Evolutionary conservation across 225 moss, liverwort and hornwort species (phyloP), one percentile per base, ranked within the genome.

Genomic region (Sphagnum contortum): DNA sequence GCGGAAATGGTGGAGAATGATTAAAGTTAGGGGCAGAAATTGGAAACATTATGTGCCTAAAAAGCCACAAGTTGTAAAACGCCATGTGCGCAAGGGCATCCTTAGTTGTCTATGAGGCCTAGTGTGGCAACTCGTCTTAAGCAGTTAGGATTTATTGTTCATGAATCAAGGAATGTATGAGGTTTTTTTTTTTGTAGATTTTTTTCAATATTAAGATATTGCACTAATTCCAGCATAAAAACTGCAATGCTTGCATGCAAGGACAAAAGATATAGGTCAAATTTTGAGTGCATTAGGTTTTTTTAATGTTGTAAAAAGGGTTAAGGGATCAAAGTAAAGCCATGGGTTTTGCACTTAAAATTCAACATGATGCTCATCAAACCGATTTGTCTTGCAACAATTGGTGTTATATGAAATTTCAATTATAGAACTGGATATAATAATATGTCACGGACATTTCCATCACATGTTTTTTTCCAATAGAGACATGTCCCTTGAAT

Each of bases 1-100:
- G 72, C 87, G 86, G 56, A 98, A 98, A 86, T 98, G 98, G 98
- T 89, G 93, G 59, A 98, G 91, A 77, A 98, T 98, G 98, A 98
- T 98, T 67, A 93, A 93, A 72, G 91, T 91, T 56, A 93, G 98
- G 61, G 98, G 98, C 29, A 86, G 91, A 74, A 93, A 98, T 67
- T 98, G 98, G 98, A 93, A 98, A 81, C 93, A 93, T 59, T 98
- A 93, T 62, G 82, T 89, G 13, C 80, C 83, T 58, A 91, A 93
- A 71, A 98, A 98, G 66, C 98, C 98, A 5, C 89, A 84, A 71
- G 93, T 98, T 49, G 98, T 98, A 73, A 98, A 98, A 74, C 89
- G 98, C 44, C 87, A 93, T 45, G 91, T 98, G 69, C 90, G 93
- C 63, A 98, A 98, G 74, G 98, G 98, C 73, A 93, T 98, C 69